Percentiles rank a stretch among this genome's conserved stretches.
phyloP scores from a whole-genome alignment of 1,139 yeast species.

The Diutina pseudorugosa region DNA sequence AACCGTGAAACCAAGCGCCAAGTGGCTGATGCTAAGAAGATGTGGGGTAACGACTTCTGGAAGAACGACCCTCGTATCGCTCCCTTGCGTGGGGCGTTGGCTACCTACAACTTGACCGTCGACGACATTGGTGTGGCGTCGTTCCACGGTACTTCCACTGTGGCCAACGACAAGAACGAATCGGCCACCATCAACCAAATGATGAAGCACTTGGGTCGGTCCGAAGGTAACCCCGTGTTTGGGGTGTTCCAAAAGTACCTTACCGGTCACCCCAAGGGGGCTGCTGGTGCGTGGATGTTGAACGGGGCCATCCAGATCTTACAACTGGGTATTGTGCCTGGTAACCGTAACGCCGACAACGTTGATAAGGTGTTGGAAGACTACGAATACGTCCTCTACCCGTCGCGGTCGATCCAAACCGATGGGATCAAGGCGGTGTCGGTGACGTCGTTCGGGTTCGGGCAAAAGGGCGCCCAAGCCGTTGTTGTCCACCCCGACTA shows the following conservation, averaged over 20 bases:
- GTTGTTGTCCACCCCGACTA: conserved; percentile 87
- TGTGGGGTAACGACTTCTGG: conserved; percentile 95
- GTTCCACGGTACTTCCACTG: conserved; percentile 99
- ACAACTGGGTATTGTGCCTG: conserved; percentile 91
- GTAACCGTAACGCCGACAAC: conserved; percentile 97
- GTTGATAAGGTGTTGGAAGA: conserved; percentile 74
- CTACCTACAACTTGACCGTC: conserved; percentile 81
- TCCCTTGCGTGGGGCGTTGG: conserved; percentile 94
- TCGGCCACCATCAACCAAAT: conserved; percentile 79
- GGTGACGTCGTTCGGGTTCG: conserved; percentile 95
- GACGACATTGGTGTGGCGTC: conserved; percentile 96
- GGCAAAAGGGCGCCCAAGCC: conserved; percentile 98
- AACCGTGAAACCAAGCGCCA: conserved; percentile 78
- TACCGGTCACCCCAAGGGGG: conserved; percentile 99
- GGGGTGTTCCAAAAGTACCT: conserved; percentile 98
- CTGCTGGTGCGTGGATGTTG: conserved; percentile 99
- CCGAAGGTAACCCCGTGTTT: conserved; percentile 93
- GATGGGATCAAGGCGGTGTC: conserved; percentile 97
- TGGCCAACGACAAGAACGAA: conserved; percentile 97
- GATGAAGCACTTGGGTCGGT: conserved; percentile 92
- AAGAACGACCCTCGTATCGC: conserved; percentile 87
- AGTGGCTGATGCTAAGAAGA: conserved; percentile 77
- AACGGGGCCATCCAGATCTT: conserved; percentile 94
- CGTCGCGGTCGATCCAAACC: conserved; percentile 86
- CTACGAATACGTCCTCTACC: conserved; percentile 82